Percentiles rank a stretch among this genome's conserved stretches.
Evolutionary conservation across 306 rosid genomes (phyloP).

Genomic region (Malus domestica): ASM211411v1 NC_041791.1:27543501-27544000

Average conservation of each 20-base stretch:
- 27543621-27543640: not conserved
- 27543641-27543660: no score
- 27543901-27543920: no score
- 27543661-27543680: not conserved
- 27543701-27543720: not conserved
- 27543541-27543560: no score
- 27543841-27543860: not conserved
- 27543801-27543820: not conserved
- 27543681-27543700: not conserved
- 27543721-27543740: constrained; percentile 90
- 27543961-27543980: no score
- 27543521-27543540: not conserved
- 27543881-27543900: no score
- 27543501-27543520: not conserved
- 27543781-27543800: not conserved
- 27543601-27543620: not conserved
- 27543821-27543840: not conserved
- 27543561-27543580: not conserved
- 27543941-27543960: not conserved
- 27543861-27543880: not conserved
- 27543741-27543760: constrained; percentile 87
- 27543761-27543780: constrained; percentile 64
- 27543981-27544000: no score
- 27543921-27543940: not conserved
- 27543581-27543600: not conserved